These are phyloP conservation scores for Coniochaeta hoffmannii DNA, from an alignment of 2,329 filamentous ascomycete genomes.

Conservation along the genomic window DNA sequence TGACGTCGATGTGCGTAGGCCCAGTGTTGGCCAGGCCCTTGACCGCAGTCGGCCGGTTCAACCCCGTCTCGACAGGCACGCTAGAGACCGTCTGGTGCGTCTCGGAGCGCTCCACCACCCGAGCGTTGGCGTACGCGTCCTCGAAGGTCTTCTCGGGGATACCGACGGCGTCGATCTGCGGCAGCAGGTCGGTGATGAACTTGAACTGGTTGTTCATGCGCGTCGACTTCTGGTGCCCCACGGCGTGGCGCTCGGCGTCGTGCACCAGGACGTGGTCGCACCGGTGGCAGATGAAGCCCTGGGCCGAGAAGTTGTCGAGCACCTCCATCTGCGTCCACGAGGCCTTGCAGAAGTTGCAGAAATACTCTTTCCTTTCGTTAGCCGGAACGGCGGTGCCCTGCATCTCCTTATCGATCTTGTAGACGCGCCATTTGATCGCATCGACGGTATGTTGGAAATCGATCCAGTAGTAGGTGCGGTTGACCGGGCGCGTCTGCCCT, in stretches of 20 bases:
- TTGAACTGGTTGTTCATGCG: slow-evolving; percentile 72
- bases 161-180: slow-evolving; percentile 65
- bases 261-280: slow-evolving; percentile 61
- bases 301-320: slow-evolving; percentile 62
- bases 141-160: slow-evolving; percentile 73
- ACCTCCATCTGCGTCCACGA: slow-evolving; percentile 91
- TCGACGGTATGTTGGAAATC: slow-evolving; percentile 93
- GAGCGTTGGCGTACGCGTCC: slow-evolving; percentile 53
- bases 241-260: slow-evolving; percentile 59
- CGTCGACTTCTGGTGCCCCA: slow-evolving; percentile 66
- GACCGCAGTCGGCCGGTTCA: slow-evolving; percentile 57
- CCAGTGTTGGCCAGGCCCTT: slow-evolving; percentile 60
- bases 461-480: slow-evolving; percentile 93
- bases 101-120: slow-evolving; percentile 59
- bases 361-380: slow-evolving; percentile 85
- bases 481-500: slow-evolving; percentile 73
- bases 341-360: slow-evolving; percentile 71
- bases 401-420: slow-evolving; percentile 80
- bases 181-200: slow-evolving; percentile 69
- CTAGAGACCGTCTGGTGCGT: slow-evolving; percentile 58
- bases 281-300: slow-evolving; percentile 76
- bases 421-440: slow-evolving; percentile 90
- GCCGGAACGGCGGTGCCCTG: slow-evolving; percentile 75
- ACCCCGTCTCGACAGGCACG: slow-evolving; percentile 45
- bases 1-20: slow-evolving; percentile 62